Conservation (phyloP, 768 basidiomycete species). For the Trametes villosa region DNA sequence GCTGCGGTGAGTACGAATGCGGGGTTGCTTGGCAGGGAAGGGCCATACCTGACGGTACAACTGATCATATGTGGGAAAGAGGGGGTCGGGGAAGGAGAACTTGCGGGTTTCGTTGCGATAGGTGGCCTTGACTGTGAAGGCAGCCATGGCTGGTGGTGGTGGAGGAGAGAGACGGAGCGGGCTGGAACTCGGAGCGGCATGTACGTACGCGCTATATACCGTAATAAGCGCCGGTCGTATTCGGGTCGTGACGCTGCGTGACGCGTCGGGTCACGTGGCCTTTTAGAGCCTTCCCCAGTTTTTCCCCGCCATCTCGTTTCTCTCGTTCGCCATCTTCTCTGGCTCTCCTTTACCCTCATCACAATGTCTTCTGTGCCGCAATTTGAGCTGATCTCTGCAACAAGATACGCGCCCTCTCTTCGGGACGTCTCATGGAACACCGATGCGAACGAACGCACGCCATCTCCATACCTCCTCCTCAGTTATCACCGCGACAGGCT, state of each 20-base stretch:
- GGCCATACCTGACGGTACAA: conserved; percentile 63
- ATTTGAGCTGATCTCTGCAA: conserved; percentile 53
- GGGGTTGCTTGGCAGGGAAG: neutral
- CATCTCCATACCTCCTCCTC: conserved; percentile 66
- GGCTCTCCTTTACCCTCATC: neutral
- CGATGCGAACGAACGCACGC: conserved; percentile 47
- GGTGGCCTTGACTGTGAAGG: conserved; percentile 78
- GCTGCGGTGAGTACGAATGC: conserved; percentile 19
- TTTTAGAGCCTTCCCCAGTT: neutral
- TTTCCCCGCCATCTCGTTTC: neutral
- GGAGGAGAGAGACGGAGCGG: conserved; percentile 25
- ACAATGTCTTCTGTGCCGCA: conserved; percentile 2
- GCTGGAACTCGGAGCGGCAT: conserved; percentile 7
- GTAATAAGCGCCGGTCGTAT: conserved; percentile 17
- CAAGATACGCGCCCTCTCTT: conserved; percentile 61
- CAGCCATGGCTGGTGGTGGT: conserved; percentile 47
- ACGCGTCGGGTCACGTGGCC: conserved; percentile 21
- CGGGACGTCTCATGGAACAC: conserved; percentile 58
- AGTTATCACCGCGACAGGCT: conserved; percentile 66
- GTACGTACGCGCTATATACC: conserved; percentile 18
- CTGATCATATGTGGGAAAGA: conserved; percentile 67
- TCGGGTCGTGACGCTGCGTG: conserved; percentile 22
- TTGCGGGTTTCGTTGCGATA: conserved; percentile 72
- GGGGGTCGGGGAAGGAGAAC: conserved; percentile 54
- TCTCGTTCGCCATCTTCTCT: neutral